These are phyloP conservation scores for Cystofilobasidium bisporidii DNA, from an alignment of 768 basidiomycete species.

Conservation along the genomic window DNA sequence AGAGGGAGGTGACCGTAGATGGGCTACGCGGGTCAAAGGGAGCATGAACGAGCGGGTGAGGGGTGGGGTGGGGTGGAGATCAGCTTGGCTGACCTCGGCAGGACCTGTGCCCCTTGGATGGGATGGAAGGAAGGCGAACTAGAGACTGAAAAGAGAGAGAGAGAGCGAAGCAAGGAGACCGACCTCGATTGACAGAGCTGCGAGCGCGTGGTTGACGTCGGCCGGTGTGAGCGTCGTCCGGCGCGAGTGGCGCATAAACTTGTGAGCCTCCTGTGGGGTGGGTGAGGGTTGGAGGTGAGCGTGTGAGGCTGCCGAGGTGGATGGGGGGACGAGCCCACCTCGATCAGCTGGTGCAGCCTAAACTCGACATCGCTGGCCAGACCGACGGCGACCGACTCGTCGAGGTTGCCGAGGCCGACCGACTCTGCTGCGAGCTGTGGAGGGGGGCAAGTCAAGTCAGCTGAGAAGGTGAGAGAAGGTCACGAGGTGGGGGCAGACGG, in stretches of 20 bases:
- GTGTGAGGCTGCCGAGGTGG: too few species aligned
- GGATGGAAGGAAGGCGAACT: too few species aligned
- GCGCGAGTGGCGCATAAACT: constrained; percentile 90
- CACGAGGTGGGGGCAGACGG: background rate
- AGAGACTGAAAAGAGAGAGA: too few species aligned
- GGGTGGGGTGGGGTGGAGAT: too few species aligned
- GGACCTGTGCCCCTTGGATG: too few species aligned
- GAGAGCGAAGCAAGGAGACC: constrained; percentile 1
- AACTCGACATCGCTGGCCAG: constrained; percentile 96
- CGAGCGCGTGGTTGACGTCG: constrained; percentile 88
- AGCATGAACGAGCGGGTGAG: background rate
- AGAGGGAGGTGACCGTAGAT: constrained; percentile 75
- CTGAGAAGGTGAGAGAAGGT: too few species aligned
- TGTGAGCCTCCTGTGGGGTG: constrained; percentile 68
- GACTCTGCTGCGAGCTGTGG: constrained; percentile 82
- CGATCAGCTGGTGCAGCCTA: constrained; percentile 84
- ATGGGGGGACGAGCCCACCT: constrained; percentile 54
- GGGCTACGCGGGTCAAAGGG: constrained; percentile 43
- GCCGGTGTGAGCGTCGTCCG: constrained; percentile 78
- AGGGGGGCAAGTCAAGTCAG: background rate
- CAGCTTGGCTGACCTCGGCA: too few species aligned
- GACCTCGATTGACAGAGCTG: constrained; percentile 85
- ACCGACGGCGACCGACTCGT: constrained; percentile 68
- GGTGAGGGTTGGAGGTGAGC: background rate
- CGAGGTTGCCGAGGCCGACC: constrained; percentile 60